Evolutionary conservation across 805 yeast species (phyloP).

Genomic region (Pichia paraexigua): DNA sequence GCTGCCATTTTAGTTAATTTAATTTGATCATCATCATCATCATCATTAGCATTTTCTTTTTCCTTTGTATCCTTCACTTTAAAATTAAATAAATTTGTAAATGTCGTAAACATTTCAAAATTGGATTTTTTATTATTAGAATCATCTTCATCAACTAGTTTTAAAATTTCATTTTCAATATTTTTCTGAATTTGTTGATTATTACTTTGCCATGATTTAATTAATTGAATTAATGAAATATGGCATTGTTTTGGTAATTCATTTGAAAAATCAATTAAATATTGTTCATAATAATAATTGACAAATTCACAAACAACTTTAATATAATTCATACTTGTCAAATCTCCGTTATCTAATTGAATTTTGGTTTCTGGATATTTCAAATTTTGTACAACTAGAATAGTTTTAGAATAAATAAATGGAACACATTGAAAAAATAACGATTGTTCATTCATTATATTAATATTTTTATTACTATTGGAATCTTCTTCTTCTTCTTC

Average conservation of each 20-base stretch:
- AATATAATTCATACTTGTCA: conserved; percentile 22
- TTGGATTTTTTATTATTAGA: conserved; percentile 25
- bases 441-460: conserved; percentile 28
- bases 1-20: conserved; percentile 65
- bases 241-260: conserved; percentile 29
- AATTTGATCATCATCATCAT: conserved; percentile 20
- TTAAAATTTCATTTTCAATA: conserved; percentile 33
- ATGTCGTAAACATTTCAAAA: conserved; percentile 51
- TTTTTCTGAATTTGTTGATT: conserved; percentile 31
- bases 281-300: conserved; percentile 30
- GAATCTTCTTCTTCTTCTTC: background rate
- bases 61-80: conserved; percentile 11
- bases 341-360: conserved; percentile 1
- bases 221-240: conserved; percentile 20
- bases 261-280: conserved; percentile 28
- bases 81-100: conserved; percentile 52
- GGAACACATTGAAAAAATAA: conserved; percentile 32
- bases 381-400: conserved; percentile 17
- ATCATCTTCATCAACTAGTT: conserved; percentile 23
- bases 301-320: conserved; percentile 26
- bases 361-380: conserved; percentile 23
- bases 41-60: conserved; percentile 16
- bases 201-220: conserved; percentile 34
- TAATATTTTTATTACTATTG: conserved; percentile 14
- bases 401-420: conserved; percentile 23